Conservation (phyloP, 2,329 filamentous ascomycete genomes). For the Phyllosticta citriasiana region DNA sequence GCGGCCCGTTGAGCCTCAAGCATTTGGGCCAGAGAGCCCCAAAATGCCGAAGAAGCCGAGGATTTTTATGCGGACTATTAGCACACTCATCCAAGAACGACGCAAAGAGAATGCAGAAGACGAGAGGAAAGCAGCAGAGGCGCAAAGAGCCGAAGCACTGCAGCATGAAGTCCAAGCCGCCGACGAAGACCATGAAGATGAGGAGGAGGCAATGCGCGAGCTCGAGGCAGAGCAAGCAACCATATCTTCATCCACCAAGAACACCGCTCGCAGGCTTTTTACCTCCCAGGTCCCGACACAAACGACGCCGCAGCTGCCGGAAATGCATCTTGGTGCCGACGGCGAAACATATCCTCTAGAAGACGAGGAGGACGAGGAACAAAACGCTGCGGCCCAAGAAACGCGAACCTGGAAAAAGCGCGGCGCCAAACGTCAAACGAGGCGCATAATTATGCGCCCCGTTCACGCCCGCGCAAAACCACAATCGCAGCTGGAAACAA, state of each 20-base stretch:
- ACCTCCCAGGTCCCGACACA: slow-evolving; percentile 17
- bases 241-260: slow-evolving; percentile 19
- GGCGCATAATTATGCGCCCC: slow-evolving; percentile 47
- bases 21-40: slow-evolving; percentile 41
- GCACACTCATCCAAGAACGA: slow-evolving; percentile 11
- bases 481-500: slow-evolving; percentile 27
- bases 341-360: slow-evolving; percentile 41
- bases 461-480: slow-evolving; percentile 6
- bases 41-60: slow-evolving; percentile 41
- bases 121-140: slow-evolving; percentile 27
- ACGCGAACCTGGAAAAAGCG: slow-evolving; percentile 68
- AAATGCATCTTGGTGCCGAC: slow-evolving; percentile 38
- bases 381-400: slow-evolving; percentile 43
- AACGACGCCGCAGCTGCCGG: background rate
- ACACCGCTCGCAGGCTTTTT: slow-evolving; percentile 19
- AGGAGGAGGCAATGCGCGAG: slow-evolving; percentile 64
- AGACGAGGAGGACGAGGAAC: slow-evolving; percentile 43
- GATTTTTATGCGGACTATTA: slow-evolving; percentile 1
- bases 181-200: slow-evolving; percentile 49
- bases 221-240: slow-evolving; percentile 43
- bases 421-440: slow-evolving; percentile 69
- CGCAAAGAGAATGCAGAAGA: slow-evolving; percentile 18
- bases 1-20: slow-evolving; percentile 41
- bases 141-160: slow-evolving; percentile 48
- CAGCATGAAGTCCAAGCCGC: slow-evolving; percentile 43